Evolutionary conservation across 257 asterid genomes (phyloP).

Genomic region (Solanum arcanum): DNA sequence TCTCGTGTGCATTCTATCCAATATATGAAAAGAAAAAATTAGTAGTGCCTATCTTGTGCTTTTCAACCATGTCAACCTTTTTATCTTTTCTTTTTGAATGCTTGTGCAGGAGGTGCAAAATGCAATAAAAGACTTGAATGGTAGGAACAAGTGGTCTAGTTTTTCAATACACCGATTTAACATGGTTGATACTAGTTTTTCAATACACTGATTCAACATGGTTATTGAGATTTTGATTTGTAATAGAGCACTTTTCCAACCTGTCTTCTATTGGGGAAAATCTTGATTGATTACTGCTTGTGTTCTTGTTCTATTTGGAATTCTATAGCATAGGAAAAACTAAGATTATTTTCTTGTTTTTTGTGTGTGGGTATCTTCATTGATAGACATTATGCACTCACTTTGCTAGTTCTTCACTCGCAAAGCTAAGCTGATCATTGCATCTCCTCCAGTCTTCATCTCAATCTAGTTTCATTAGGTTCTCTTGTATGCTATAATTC

Average conservation of each 20-base stretch:
- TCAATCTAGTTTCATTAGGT: too few relatives aligned
- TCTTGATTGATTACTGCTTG: background rate
- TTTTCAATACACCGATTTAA: too few relatives aligned
- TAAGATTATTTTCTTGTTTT: background rate
- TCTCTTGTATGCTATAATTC: too few relatives aligned
- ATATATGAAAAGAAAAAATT: background rate
- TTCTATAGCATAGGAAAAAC: background rate
- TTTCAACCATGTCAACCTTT: background rate
- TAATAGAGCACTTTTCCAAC: too few relatives aligned
- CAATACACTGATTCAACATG: too few relatives aligned
- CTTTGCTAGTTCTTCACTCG: background rate
- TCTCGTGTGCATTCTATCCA: background rate
- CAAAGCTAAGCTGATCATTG: too few relatives aligned
- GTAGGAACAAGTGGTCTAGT: too few relatives aligned
- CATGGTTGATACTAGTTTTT: too few relatives aligned
- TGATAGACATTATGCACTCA: background rate
- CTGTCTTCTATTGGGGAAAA: background rate
- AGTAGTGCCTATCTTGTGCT: background rate
- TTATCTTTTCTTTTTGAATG: background rate
- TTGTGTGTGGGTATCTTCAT: background rate
- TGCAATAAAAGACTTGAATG: slow-evolving; percentile 45
- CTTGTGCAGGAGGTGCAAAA: slow-evolving; percentile 62
- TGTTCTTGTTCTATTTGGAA: background rate
- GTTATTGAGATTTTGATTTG: too few relatives aligned
- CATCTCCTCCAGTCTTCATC: too few relatives aligned